phyloP scores from a whole-genome alignment of 2,329 filamentous ascomycete species.

The Pestalotiopsis sp. region DNA sequence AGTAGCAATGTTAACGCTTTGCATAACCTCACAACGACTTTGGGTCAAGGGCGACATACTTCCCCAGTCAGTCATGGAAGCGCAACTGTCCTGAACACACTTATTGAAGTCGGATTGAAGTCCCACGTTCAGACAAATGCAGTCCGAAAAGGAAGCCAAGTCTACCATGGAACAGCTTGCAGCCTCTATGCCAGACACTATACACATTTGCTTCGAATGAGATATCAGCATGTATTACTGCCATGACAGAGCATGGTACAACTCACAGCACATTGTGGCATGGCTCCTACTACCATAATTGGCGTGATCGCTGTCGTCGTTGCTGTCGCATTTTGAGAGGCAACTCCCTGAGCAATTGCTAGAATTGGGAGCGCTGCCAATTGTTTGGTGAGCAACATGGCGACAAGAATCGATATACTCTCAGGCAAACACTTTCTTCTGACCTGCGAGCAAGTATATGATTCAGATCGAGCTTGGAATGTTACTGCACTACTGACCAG shows the following conservation, averaged over 20 bases:
- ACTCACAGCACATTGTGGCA: slow-evolving; percentile 3
- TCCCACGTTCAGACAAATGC: not conserved
- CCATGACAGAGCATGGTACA: not conserved
- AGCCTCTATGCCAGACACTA: not conserved
- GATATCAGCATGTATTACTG: not conserved
- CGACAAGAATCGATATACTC: not conserved
- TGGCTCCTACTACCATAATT: not conserved
- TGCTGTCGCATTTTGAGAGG: not conserved
- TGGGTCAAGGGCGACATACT: not conserved
- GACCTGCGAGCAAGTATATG: not conserved
- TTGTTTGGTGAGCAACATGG: not conserved
- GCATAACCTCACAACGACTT: not conserved
- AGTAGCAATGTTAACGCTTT: not conserved
- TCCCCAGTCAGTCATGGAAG: not conserved
- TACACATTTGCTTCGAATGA: not conserved
- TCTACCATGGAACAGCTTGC: not conserved
- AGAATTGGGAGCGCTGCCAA: not conserved
- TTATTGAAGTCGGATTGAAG: slow-evolving; percentile 4
- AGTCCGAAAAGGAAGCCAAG: not conserved
- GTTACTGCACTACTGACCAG: not conserved
- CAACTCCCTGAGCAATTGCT: not conserved
- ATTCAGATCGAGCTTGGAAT: not conserved
- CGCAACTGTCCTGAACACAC: slow-evolving; percentile 2
- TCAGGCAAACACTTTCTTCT: not conserved
- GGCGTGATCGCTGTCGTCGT: not conserved